phyloP scores from a whole-genome alignment of 2,329 filamentous ascomycete species.

The Sclerotinia spermophila region DNA sequence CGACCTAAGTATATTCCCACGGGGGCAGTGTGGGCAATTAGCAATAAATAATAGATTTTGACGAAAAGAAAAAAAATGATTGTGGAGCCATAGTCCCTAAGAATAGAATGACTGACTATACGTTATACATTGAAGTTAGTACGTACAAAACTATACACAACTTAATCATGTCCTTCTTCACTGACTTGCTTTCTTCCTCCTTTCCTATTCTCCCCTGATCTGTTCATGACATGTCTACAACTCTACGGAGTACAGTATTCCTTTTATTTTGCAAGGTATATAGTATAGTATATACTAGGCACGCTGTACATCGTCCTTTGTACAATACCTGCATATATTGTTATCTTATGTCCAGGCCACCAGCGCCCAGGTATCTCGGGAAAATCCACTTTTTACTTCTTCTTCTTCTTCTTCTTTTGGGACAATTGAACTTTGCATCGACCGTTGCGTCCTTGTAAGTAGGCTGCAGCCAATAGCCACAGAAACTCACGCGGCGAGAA shows the following conservation, averaged over 20 bases:
- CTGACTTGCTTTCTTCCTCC: background rate
- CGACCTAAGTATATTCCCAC: background rate
- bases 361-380: constrained; percentile 1
- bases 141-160: background rate
- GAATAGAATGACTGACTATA: too few species aligned
- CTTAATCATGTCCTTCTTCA: background rate
- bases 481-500: constrained; percentile 9
- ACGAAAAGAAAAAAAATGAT: background rate
- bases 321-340: background rate
- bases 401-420: background rate
- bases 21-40: background rate
- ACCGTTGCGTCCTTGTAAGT: background rate
- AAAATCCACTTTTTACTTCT: background rate
- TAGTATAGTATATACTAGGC: background rate
- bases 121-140: background rate
- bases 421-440: background rate
- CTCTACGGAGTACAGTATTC: background rate
- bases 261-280: background rate
- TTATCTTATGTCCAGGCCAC: background rate
- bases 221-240: background rate
- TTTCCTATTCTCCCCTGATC: background rate
- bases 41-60: background rate
- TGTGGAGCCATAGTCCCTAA: background rate
- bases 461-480: background rate
- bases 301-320: background rate